Evolutionary conservation across 2,329 filamentous ascomycete genomes (phyloP), one percentile per base, ranked within the genome.

Genomic region (Phialophora tarda): DNA sequence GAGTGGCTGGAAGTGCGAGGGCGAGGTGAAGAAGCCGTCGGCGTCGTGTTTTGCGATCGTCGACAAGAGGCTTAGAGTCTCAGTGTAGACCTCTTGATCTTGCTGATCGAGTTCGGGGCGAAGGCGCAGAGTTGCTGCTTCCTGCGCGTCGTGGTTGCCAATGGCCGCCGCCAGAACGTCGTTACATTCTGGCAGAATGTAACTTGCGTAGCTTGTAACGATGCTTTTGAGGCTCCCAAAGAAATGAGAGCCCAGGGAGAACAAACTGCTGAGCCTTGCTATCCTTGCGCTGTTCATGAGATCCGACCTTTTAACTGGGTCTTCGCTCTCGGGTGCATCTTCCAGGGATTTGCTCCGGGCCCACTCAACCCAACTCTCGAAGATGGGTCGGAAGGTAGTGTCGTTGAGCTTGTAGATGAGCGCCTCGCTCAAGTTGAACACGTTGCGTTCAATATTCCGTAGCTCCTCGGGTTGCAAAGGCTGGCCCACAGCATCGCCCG

Each of bases 371-470:
- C 97, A 82, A 70, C 90, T 87, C 17, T 88, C 85, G 81, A 98
- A 99, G 69, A 99, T 88, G 0, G 95, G 96, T 12, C 93, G 86
- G 87, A 99, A 99, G 0, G 91, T 88, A 0, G 91, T 89, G 76
- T 99, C 95, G 79, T 97, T 98, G 68, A 99, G 86, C 82, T 98
- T 98, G 82, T 96, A 92, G 62, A 97, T 91, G 88, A 97, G 95
- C 78, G 92, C 91, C 66, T 99, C 86, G 0, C 89, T 87, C 12
- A 90, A 87, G 10, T 89, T 86, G 75, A 92, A 90, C 71, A 91
- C 75, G 11, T 83, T 81, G 1, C 81, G 80, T 75, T 96, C 92
- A 12, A 92, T 82, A 50, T 82, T 77, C 1, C 85, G 80, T 34
- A 83, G 21, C 23, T 24, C 21, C 1, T 80, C 66, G 1, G 26